These are phyloP conservation scores for Phyllostachys edulis DNA, from an alignment of 176 grass and related monocot species.

Conservation along the genomic window DNA sequence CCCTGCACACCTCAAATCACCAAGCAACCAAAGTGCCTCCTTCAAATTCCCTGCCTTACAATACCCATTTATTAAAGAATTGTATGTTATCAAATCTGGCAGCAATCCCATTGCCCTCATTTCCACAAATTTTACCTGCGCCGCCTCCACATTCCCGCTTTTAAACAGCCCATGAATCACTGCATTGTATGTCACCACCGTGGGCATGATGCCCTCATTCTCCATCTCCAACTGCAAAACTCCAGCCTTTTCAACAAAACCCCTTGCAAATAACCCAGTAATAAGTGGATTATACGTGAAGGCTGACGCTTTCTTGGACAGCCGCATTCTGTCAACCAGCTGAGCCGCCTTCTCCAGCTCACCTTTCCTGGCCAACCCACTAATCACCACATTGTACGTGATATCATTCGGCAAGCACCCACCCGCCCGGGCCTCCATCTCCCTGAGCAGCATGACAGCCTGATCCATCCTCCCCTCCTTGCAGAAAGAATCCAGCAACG, in stretches of 20 bases:
- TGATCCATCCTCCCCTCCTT: slow-evolving; percentile 50
- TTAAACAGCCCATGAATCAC: slow-evolving; percentile 57
- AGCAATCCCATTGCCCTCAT: slow-evolving; percentile 52
- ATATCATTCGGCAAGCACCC: slow-evolving; percentile 53
- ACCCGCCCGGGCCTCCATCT: slow-evolving; percentile 37
- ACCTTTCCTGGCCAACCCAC: slow-evolving; percentile 45
- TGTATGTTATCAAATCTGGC: slow-evolving; percentile 57
- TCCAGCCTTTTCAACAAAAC: slow-evolving; percentile 40
- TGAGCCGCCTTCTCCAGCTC: slow-evolving; percentile 44
- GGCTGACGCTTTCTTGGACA: slow-evolving; percentile 38
- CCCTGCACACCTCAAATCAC: slow-evolving; percentile 41
- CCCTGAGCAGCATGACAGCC: slow-evolving; percentile 45
- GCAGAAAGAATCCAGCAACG: slow-evolving; percentile 63
- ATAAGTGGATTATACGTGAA: slow-evolving; percentile 68
- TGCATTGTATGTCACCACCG: slow-evolving; percentile 49
- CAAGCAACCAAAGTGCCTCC: slow-evolving; percentile 50
- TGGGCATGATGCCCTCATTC: slow-evolving; percentile 36
- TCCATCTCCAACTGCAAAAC: slow-evolving; percentile 50
- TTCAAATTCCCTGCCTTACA: slow-evolving; percentile 53
- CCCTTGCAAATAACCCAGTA: slow-evolving; percentile 43
- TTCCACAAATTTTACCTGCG: slow-evolving; percentile 50
- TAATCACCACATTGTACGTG: slow-evolving; percentile 64
- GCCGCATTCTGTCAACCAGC: slow-evolving; percentile 50
- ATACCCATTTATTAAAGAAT: slow-evolving; percentile 56
- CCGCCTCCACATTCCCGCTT: slow-evolving; percentile 36